Evolutionary conservation across 306 rosid genomes (phyloP), one percentile per base, ranked within the genome.

Genomic region (Hippophae rhamnoides): DNA sequence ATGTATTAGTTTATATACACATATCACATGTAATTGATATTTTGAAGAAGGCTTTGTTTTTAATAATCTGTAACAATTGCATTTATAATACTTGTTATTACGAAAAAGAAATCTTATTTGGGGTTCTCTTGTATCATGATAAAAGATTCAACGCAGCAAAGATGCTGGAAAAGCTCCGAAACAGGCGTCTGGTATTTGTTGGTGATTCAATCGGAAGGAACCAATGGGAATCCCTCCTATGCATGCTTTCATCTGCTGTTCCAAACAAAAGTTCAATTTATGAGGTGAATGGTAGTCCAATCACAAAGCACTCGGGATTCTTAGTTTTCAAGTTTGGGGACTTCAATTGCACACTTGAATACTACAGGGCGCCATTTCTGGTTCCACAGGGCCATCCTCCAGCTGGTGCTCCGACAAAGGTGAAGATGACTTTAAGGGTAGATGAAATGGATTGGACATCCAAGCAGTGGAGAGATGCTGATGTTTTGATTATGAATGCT

Each of bases 131-230:
- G 43, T 53, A 56, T 60, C 7, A 71, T 65, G 64, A 54, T 45
- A 58, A 31, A 74, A 90, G 97, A 72, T 90, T 90, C 57, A 81
- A 84, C 61, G 95, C 89, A 27, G 63, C 64, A 60, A 79, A 65
- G 71, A 84, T 90, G 90, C 72, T 82, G 80, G 95, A 86, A 45
- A 82, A 49, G 49, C 75, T 82, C 56, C 68, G 88, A 54, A 65
- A 81, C 67, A 81, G 70, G 76, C 84, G 97, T 25, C 60, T 90
- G 49, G 90, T 86, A 47, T 90, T 90, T 78, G 95, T 80, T 26
- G 97, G 97, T 10, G 97, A 90, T 69, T 90, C 97, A 8, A 75
- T 90, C 58, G 97, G 90, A 64, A 84, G 97, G 77, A 90, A 90
- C 76, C 97, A 90, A 47, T 86, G 95, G 97, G 97, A 86, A 65